phyloP scores from a whole-genome alignment of 2,329 filamentous ascomycete genomes.

The Hypomyces rosellus region DNA sequence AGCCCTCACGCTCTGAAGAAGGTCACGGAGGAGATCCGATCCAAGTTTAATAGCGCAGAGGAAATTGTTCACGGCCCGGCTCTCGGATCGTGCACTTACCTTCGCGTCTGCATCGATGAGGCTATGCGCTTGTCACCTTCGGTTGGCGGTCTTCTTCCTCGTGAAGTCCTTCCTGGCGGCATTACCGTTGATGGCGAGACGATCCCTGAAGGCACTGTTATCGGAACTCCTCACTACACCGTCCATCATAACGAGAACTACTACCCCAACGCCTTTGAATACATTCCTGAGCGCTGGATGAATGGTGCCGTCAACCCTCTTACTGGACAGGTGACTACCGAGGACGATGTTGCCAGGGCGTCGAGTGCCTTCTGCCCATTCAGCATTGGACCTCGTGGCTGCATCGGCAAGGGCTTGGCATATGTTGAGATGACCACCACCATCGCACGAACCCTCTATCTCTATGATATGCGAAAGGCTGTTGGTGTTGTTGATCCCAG shows the following conservation, averaged over 20 bases:
- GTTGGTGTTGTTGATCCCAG: constrained; percentile 44
- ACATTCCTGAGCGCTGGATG: constrained; percentile 61
- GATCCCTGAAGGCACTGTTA: constrained; percentile 54
- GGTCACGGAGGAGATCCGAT: constrained; percentile 46
- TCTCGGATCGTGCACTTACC: constrained; percentile 49
- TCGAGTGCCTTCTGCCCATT: constrained; percentile 71
- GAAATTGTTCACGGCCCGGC: constrained; percentile 47
- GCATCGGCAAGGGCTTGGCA: constrained; percentile 64
- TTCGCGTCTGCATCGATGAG: constrained; percentile 59
- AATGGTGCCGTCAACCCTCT: constrained; percentile 36
- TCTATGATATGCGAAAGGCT: constrained; percentile 54
- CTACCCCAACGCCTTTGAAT: constrained; percentile 53
- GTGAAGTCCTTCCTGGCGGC: constrained; percentile 52
- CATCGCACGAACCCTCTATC: constrained; percentile 53
- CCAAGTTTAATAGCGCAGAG: constrained; percentile 44
- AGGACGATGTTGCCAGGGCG: constrained; percentile 48
- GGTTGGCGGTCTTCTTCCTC: constrained; percentile 53
- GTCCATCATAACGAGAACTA: constrained; percentile 61
- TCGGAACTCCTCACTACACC: constrained; percentile 61
- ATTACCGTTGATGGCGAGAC: constrained; percentile 46
- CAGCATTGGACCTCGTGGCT: constrained; percentile 61
- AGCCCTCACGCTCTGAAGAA: constrained; percentile 40
- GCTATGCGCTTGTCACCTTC: constrained; percentile 58
- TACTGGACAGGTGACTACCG: constrained; percentile 34
- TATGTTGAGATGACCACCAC: constrained; percentile 62